These are phyloP conservation scores for Cryptococcus depauperatus DNA, from an alignment of 1,284 basidiomycete species.

Conservation along the genomic window DNA sequence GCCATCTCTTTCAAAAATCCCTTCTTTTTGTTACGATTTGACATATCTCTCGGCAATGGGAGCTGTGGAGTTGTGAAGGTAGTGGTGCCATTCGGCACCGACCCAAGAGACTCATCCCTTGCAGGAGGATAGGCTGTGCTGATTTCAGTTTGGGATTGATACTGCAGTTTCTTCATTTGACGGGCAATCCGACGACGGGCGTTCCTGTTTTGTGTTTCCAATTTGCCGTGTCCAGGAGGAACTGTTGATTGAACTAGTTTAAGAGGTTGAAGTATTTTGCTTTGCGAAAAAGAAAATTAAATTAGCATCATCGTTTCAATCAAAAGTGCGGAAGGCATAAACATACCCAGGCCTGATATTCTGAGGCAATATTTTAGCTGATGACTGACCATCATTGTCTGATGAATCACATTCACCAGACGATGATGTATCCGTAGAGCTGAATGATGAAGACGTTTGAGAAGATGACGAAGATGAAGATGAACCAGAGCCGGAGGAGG, in stretches of 20 bases:
- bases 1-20: slow-evolving; percentile 39
- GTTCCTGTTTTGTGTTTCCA: slow-evolving; percentile 36
- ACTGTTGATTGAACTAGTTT: slow-evolving; percentile 4
- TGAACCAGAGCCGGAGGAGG: slow-evolving; percentile 13
- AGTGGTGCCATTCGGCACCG: neutral
- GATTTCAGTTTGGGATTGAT: no score
- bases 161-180: slow-evolving; percentile 22
- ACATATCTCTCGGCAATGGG: slow-evolving; percentile 24
- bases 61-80: slow-evolving; percentile 3
- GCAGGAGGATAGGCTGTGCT: no score
- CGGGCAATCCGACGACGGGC: slow-evolving; percentile 23
- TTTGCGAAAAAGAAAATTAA: no score
- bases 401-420: slow-evolving; percentile 1
- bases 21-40: slow-evolving; percentile 41
- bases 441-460: slow-evolving; percentile 9
- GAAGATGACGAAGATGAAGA: slow-evolving; percentile 20
- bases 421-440: slow-evolving; percentile 5
- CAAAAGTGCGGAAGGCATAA: no score
- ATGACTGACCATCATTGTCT: no score
- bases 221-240: slow-evolving; percentile 39
- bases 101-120: no score
- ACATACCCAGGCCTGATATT: no score
- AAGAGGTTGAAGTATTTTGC: neutral
- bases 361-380: no score
- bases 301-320: no score